Conservation (phyloP, 192 early-diverging fungal species). For the Oehlia diaphana region DNA sequence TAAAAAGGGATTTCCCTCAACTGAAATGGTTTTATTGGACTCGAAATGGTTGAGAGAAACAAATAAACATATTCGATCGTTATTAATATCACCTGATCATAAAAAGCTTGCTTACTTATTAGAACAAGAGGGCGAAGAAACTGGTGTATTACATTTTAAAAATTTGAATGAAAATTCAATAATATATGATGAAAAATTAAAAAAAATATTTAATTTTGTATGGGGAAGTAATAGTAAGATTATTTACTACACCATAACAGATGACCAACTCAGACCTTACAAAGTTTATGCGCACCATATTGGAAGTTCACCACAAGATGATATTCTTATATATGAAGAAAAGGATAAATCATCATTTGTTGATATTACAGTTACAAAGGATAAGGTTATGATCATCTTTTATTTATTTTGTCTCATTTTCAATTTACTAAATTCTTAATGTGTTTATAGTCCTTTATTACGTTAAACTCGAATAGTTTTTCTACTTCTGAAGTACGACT, state of each 20-base stretch:
- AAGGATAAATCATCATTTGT: conserved; percentile 67
- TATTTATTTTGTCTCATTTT: background rate
- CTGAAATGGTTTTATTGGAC: conserved; percentile 55
- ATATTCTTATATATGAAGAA: conserved; percentile 64
- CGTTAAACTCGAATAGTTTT: conserved; percentile 70
- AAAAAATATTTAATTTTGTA: conserved; percentile 68
- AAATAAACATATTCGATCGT: conserved; percentile 49
- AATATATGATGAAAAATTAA: conserved; percentile 33
- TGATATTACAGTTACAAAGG: conserved; percentile 75
- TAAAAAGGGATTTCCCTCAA: conserved; percentile 33
- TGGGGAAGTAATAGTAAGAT: conserved; percentile 59
- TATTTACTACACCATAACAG: conserved; percentile 69
- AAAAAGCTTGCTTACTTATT: conserved; percentile 54
- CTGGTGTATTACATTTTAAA: conserved; percentile 52
- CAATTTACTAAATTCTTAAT: background rate
- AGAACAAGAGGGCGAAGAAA: conserved; percentile 52
- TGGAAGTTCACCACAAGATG: conserved; percentile 47
- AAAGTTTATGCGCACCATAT: conserved; percentile 57
- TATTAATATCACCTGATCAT: conserved; percentile 53
- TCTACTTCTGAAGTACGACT: conserved; percentile 69
- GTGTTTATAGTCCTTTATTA: conserved; percentile 46
- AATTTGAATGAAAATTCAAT: conserved; percentile 37
- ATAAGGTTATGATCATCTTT: conserved; percentile 39
- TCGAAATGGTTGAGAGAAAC: conserved; percentile 46
- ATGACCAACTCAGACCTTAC: conserved; percentile 67